Evolutionary conservation across 345 rosid species (phyloP).

Genomic region (Salix caprea): DNA sequence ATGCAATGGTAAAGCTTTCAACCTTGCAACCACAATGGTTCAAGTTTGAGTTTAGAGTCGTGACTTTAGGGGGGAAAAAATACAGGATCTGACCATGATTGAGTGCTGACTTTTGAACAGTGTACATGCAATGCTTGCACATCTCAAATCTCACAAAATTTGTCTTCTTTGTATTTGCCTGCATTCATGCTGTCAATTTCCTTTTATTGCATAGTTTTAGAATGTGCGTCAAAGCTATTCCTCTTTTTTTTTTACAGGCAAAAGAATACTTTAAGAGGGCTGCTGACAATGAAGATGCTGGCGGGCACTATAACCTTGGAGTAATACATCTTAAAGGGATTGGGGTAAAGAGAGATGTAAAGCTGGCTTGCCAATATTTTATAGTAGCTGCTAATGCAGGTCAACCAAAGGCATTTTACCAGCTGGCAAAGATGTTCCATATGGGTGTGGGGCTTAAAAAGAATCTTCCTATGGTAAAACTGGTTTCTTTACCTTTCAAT

Average conservation of each 20-base stretch:
- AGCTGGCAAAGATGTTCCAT: slow-evolving; percentile 97
- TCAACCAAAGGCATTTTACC: slow-evolving; percentile 96
- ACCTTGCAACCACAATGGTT: not conserved
- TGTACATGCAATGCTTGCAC: not conserved
- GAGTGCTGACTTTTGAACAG: not conserved
- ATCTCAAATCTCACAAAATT: not conserved
- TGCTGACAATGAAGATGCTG: slow-evolving; percentile 66
- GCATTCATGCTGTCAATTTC: not conserved
- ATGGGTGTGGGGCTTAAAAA: slow-evolving; percentile 90
- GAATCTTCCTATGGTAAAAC: slow-evolving; percentile 65
- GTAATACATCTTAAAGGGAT: slow-evolving; percentile 85
- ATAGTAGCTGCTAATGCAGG: slow-evolving; percentile 85
- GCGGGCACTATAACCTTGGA: slow-evolving; percentile 95
- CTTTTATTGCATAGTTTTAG: not conserved
- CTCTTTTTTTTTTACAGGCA: slow-evolving; percentile 49
- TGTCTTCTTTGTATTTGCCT: not conserved
- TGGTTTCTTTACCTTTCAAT: slow-evolving; percentile 1
- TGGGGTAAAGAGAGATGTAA: slow-evolving; percentile 86
- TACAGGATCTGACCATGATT: not conserved
- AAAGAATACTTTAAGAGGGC: slow-evolving; percentile 94
- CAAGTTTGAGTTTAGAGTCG: not conserved
- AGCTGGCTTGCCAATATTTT: slow-evolving; percentile 65
- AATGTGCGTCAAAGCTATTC: not conserved
- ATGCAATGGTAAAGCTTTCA: not conserved
- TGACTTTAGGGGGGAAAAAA: not conserved